Evolutionary conservation across 257 asterid species (phyloP).

Genomic region (Coffea eugenioides): DNA sequence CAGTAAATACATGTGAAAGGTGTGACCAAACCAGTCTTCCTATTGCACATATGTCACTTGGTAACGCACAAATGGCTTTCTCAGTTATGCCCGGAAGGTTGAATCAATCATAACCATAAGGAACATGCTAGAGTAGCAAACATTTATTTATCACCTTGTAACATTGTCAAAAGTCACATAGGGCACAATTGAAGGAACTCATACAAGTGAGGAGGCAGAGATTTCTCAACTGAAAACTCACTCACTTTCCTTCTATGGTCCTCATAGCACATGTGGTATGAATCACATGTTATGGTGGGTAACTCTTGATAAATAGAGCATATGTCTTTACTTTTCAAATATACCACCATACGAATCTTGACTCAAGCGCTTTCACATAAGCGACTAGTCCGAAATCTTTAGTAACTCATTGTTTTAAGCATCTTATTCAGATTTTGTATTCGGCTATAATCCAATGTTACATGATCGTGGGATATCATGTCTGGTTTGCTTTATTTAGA

Average conservation of each 20-base stretch:
- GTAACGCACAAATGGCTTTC: too few relatives aligned
- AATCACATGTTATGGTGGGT: neutral
- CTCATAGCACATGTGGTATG: neutral
- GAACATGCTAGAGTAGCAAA: neutral
- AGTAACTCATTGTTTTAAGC: neutral
- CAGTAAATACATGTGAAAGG: too few relatives aligned
- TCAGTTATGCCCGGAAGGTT: neutral
- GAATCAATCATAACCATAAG: neutral
- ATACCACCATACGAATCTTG: neutral
- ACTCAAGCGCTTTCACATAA: neutral
- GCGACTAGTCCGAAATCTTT: neutral
- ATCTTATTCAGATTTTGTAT: too few relatives aligned
- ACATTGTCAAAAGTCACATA: neutral
- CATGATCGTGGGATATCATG: neutral
- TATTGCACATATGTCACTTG: too few relatives aligned
- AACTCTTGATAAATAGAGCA: neutral
- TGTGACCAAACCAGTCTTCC: neutral
- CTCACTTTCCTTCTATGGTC: neutral
- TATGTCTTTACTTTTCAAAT: neutral
- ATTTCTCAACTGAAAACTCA: neutral
- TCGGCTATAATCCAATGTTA: neutral
- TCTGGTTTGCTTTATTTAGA: neutral
- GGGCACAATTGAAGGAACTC: neutral
- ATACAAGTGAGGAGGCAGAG: neutral
- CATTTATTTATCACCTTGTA: neutral